Base-by-base conservation (phyloP, 2,329 filamentous ascomycete species). In the Penicillium hesseltinei region DNA sequence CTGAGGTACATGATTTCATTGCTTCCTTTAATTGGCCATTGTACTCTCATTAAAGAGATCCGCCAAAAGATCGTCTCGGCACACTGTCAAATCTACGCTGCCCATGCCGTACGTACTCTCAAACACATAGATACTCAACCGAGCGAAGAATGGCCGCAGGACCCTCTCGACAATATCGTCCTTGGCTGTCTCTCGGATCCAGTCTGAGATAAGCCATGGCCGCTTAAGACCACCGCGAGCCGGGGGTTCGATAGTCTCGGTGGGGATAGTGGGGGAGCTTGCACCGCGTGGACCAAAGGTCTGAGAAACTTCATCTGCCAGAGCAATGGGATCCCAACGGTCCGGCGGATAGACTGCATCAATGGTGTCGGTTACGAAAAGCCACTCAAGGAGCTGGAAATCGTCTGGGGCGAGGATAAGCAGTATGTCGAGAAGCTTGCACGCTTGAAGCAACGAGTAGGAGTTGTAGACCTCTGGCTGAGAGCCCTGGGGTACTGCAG, bases 351-450 rank as follows among this genome's bases (percentile, higher is more conserved):
- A 96, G 35, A 99, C 90, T 1, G 94, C 92, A 68, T 99, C 94
- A 62, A 97, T 92, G 15, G 93, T 97, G 74, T 99, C 94, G 2
- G 92, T 96, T 54, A 99, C 88, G 73, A 96, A 99, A 4, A 97
- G 84, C 94, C 94, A 99, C 78, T 97, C 91, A 68, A 96, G 89
- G n/a, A 97, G 84, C 74, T 97, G 94, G 76, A 97, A 99, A 72
- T 99, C 94, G 65, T 99, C 94, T 0, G 92, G 93, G 5, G 90
- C 88, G 8, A 92, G 81, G 43, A 91, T 88, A 15, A 97, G 83
- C n/a, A 99, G 81, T 21, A 92, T 80, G 69, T 99, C 94, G 4
- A 99, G 82, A 3, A 99, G 82, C 71, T 97, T 99, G 77, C 92
- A 97, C 0, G 92, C 92, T 73, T 99, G 93, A 3, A 99, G 78